These are phyloP conservation scores for Mycena rosella DNA, from an alignment of 768 basidiomycete species.

Conservation along the genomic window DNA sequence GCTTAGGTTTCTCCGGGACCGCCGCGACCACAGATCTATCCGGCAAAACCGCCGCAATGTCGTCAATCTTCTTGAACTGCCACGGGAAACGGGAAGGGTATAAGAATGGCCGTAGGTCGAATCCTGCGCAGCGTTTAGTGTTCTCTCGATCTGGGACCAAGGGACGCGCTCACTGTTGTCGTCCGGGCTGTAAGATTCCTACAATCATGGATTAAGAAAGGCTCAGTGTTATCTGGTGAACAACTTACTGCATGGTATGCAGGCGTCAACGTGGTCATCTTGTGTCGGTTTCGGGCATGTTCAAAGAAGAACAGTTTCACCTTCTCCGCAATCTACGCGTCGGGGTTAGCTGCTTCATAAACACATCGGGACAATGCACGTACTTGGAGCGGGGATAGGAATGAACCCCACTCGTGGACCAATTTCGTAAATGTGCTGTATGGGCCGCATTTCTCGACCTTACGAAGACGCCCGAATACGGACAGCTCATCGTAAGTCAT, in stretches of 20 bases:
- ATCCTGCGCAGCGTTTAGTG: constrained; percentile 64
- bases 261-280: constrained; percentile 97
- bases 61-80: constrained; percentile 97
- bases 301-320: constrained; percentile 98
- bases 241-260: constrained; percentile 90
- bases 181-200: constrained; percentile 98
- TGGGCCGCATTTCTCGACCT: constrained; percentile 97
- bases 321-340: constrained; percentile 89
- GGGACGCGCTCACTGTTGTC: constrained; percentile 82
- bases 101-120: constrained; percentile 95
- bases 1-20: constrained; percentile 27
- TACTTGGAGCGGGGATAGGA: constrained; percentile 87
- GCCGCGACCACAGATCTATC: constrained; percentile 64
- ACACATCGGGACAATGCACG: constrained; percentile 25
- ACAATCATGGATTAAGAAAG: constrained; percentile 25
- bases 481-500: constrained; percentile 99
- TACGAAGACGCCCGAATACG: constrained; percentile 91
- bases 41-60: constrained; percentile 80
- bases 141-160: background rate
- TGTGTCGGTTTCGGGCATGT: constrained; percentile 96
- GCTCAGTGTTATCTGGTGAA: background rate
- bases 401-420: constrained; percentile 91
- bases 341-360: constrained; percentile 11
- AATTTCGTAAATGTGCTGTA: constrained; percentile 98
- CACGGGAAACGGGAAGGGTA: constrained; percentile 96